Conservation (phyloP, 1,139 yeast genomes). For the Debaryomyces singareniensis region DNA sequence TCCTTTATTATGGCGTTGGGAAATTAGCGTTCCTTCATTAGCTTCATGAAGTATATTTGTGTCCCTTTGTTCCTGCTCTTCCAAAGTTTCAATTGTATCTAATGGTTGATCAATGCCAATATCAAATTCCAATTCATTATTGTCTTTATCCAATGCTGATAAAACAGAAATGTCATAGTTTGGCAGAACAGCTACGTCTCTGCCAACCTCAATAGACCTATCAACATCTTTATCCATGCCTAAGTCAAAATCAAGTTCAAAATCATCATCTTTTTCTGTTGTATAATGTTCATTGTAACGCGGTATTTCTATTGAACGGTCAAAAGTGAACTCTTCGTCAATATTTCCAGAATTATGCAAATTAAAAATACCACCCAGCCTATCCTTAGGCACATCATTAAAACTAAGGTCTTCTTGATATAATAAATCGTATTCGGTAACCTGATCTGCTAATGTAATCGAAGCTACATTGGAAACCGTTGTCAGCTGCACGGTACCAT, state of each 20-base stretch:
- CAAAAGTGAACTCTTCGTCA: constrained; percentile 11
- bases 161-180: constrained; percentile 27
- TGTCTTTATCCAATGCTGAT: constrained; percentile 15
- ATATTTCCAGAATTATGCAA: constrained; percentile 6
- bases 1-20: constrained; percentile 12
- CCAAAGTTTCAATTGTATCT: constrained; percentile 23
- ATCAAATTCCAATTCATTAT: constrained; percentile 12
- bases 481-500: constrained; percentile 44
- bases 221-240: constrained; percentile 22
- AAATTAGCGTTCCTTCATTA: constrained; percentile 2
- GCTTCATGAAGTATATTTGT: constrained; percentile 9
- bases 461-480: constrained; percentile 49
- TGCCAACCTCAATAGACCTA: constrained; percentile 42
- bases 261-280: constrained; percentile 24
- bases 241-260: constrained; percentile 49
- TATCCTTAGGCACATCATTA: constrained; percentile 28
- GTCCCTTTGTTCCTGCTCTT: constrained; percentile 5
- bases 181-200: constrained; percentile 23
- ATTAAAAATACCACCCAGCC: constrained; percentile 7
- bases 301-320: constrained; percentile 53
- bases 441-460: constrained; percentile 66
- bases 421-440: constrained; percentile 70
- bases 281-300: constrained; percentile 25
- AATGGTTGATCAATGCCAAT: constrained; percentile 25
- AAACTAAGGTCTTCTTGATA: constrained; percentile 59